A percentile compares a stretch with the other conserved stretches of the same genome.
Evolutionary conservation across 208 protist genomes (phyloP).

Genomic region (Leptomonas pyrrhocoris): DNA sequence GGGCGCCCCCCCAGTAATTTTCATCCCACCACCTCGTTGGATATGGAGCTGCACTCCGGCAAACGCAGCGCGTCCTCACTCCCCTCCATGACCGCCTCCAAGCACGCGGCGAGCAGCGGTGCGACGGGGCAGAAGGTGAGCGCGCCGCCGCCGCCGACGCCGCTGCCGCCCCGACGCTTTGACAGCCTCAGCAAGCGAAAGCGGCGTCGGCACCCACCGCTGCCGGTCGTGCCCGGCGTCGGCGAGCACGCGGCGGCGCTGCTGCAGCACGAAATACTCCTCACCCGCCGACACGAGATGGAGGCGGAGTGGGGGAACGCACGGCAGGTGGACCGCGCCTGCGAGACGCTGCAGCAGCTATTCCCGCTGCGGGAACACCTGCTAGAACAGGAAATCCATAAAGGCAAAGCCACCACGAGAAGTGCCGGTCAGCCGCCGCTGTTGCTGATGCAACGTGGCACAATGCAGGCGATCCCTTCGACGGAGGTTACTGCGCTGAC

Average conservation of each 20-base stretch:
- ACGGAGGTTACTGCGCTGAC: too few species aligned
- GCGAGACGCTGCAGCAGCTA: slow-evolving; percentile 43
- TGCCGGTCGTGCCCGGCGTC: slow-evolving; percentile 54
- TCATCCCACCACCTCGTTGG: too few species aligned
- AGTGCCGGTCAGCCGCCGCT: background rate
- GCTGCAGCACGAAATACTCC: slow-evolving; percentile 40
- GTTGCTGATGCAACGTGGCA: too few species aligned
- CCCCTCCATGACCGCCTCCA: background rate
- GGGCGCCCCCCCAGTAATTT: too few species aligned
- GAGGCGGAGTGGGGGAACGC: slow-evolving; percentile 39
- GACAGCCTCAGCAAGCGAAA: slow-evolving; percentile 10
- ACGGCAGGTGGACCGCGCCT: slow-evolving; percentile 48
- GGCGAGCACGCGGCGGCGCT: slow-evolving; percentile 44
- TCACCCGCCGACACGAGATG: slow-evolving; percentile 39
- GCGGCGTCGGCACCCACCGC: slow-evolving; percentile 21
- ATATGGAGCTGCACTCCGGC: too few species aligned
- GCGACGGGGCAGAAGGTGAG: too few species aligned
- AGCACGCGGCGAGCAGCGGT: too few species aligned
- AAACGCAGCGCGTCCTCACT: background rate
- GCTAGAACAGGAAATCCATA: slow-evolving; percentile 35
- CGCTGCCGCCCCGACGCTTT: slow-evolving; percentile 12
- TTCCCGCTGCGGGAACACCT: slow-evolving; percentile 38
- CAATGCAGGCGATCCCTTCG: too few species aligned
- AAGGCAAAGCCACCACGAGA: background rate
- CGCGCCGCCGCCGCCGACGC: too few species aligned